These are phyloP conservation scores for Hypoxylon sp. DNA, from an alignment of 2,329 filamentous ascomycete species.

Conservation along the genomic window DNA sequence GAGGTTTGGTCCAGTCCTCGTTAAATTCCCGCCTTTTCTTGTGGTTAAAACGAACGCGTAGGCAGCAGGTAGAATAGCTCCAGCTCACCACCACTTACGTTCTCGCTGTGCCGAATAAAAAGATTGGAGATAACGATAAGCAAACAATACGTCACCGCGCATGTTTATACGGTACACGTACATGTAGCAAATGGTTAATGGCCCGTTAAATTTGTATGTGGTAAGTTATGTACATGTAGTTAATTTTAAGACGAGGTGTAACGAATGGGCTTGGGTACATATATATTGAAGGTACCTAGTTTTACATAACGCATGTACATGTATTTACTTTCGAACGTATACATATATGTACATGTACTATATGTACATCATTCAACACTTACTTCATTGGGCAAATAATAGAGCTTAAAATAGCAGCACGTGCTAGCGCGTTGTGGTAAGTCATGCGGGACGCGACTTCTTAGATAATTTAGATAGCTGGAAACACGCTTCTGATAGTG, in stretches of 20 bases:
- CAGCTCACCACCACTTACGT: neutral
- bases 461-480: neutral
- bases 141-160: conserved; percentile 24
- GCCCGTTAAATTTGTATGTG: neutral
- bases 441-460: conserved; percentile 22
- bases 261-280: neutral
- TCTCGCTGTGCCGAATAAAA: conserved; percentile 17
- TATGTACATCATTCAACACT: neutral
- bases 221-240: neutral
- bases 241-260: conserved; percentile 11
- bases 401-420: conserved; percentile 37
- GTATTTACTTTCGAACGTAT: no score
- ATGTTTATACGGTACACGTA: neutral
- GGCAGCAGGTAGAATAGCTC: neutral
- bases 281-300: no score
- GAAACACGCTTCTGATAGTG: conserved; percentile 20
- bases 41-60: conserved; percentile 3
- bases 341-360: no score
- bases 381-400: conserved; percentile 4
- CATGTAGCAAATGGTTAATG: no score
- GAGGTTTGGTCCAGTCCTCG: conserved; percentile 9
- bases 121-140: conserved; percentile 35
- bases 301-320: no score
- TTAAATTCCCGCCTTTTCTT: conserved; percentile 19
- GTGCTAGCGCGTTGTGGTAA: conserved; percentile 46